Base-by-base conservation (phyloP, 805 yeast species). In the Saccharomycopsis guyanensis region DNA sequence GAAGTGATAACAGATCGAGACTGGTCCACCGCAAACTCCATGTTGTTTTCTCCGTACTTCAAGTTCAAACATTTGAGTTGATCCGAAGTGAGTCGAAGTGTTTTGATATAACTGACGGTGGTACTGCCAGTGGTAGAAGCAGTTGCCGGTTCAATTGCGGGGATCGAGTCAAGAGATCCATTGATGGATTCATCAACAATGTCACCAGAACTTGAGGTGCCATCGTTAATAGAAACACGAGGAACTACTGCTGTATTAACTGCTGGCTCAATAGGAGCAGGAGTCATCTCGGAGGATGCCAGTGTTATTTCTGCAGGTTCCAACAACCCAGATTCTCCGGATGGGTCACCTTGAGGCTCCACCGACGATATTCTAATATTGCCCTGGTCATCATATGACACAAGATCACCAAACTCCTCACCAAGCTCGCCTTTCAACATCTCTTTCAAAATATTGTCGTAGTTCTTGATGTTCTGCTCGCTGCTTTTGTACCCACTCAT, bases 401-500 rank as follows among this genome's bases (percentile, higher is more conserved):
- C 62, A 39, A 76, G 62, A 10, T 65, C 62, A 3, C 66, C 60
- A 25, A 68, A 63, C 24, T 70, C 73, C 10, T 63, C 62, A 3
- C 82, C 82, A 53, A 89, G 71, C 60, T 91, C 97, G 53, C 86
- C 93, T 29, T 76, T 68, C 42, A 91, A 69, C 36, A 89, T 69
- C 54, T 82, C 80, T 55, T 78, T 79, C 49, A 93, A 76, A 32
- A 84, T 66, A 42, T 80, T 80, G 59, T 88, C 96, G 0, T 94
- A 77, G 55, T 78, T 80, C 42, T 80, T 80, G 35, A 84, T 76
- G 60, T 82, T 86, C 54, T 80, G 78, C 43, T 80, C 83, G 56
- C 82, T 87, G 29, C 95, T 83, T 64, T 89, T 91, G 65, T 93
- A 93, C 15, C 98, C 98, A 56, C 88, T 94, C 81, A 91, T 86